Evolutionary conservation across 1,284 basidiomycete species (phyloP).

Genomic region (Entoloma clypeatum): DNA sequence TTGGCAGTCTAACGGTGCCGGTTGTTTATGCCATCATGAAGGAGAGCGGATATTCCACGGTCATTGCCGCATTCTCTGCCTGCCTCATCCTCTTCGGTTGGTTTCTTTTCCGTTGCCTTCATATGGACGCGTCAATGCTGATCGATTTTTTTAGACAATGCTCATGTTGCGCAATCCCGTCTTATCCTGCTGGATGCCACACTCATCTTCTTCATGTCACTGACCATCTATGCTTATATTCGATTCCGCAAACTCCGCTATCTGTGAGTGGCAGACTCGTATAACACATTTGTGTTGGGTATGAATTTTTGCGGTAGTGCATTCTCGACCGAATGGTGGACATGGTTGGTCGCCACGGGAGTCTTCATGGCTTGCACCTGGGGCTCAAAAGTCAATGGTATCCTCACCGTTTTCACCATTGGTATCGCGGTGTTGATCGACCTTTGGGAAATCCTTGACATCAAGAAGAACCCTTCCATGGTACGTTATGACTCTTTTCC

Average conservation of each 20-base stretch:
- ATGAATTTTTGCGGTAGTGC: slow-evolving; percentile 47
- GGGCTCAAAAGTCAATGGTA: slow-evolving; percentile 97
- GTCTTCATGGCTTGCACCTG: slow-evolving; percentile 93
- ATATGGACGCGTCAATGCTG: not conserved
- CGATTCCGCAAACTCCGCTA: slow-evolving; percentile 96
- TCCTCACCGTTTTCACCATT: slow-evolving; percentile 88
- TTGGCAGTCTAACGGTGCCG: slow-evolving; percentile 87
- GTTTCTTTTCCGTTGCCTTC: slow-evolving; percentile 23
- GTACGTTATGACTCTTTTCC: slow-evolving; percentile 42
- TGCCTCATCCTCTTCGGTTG: slow-evolving; percentile 82
- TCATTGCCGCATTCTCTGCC: slow-evolving; percentile 88
- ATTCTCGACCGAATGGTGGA: slow-evolving; percentile 90
- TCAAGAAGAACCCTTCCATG: slow-evolving; percentile 80
- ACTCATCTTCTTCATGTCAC: slow-evolving; percentile 92
- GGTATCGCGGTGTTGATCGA: slow-evolving; percentile 92
- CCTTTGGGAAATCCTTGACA: slow-evolving; percentile 92
- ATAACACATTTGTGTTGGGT: slow-evolving; percentile 4
- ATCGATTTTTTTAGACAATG: slow-evolving; percentile 69
- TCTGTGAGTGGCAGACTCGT: slow-evolving; percentile 46
- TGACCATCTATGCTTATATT: slow-evolving; percentile 93
- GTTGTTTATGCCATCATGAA: slow-evolving; percentile 97
- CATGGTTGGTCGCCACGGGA: slow-evolving; percentile 90
- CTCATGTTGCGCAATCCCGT: slow-evolving; percentile 92
- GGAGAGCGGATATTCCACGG: slow-evolving; percentile 91
- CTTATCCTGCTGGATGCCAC: slow-evolving; percentile 95